These are phyloP conservation scores for Candolleomyces eurysporus DNA, from an alignment of 768 basidiomycete species.

Conservation along the genomic window DNA sequence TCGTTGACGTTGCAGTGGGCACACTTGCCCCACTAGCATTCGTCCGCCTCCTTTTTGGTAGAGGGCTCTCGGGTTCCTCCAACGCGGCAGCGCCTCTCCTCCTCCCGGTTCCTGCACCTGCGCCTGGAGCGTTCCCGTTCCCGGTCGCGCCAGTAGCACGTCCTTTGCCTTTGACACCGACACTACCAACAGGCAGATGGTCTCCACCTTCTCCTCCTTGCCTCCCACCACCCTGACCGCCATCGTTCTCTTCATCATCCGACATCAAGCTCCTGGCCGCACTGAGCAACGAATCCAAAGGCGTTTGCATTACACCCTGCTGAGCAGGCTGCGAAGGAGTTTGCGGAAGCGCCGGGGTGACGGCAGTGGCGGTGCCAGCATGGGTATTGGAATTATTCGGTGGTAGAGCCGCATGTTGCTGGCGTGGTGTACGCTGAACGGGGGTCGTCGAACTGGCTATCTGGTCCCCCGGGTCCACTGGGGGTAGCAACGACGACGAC, in stretches of 20 bases:
- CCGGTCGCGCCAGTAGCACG: not conserved
- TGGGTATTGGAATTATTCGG: not conserved
- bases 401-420: constrained; percentile 1
- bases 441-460: not conserved
- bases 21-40: not conserved
- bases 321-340: constrained; percentile 7
- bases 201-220: too few relatives aligned
- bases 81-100: not conserved
- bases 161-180: too few relatives aligned
- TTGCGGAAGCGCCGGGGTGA: not conserved
- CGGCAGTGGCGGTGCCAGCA: not conserved
- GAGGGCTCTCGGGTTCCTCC: constrained; percentile 2
- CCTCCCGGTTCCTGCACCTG: not conserved
- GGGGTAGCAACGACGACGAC: not conserved
- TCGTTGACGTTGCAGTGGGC: not conserved
- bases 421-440: constrained; percentile 6
- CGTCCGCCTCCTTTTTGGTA: not conserved
- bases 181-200: too few relatives aligned
- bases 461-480: not conserved
- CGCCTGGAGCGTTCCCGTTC: not conserved
- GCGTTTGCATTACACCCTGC: constrained; percentile 28
- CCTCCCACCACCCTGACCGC: not conserved
- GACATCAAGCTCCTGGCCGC: constrained; percentile 60
- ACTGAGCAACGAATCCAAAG: constrained; percentile 58
- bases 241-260: constrained; percentile 25